Percentiles rank a stretch among this genome's conserved stretches.
These are phyloP conservation scores for Tremella fuciformis DNA, from an alignment of 768 basidiomycete genomes.

Conservation along the genomic window DNA sequence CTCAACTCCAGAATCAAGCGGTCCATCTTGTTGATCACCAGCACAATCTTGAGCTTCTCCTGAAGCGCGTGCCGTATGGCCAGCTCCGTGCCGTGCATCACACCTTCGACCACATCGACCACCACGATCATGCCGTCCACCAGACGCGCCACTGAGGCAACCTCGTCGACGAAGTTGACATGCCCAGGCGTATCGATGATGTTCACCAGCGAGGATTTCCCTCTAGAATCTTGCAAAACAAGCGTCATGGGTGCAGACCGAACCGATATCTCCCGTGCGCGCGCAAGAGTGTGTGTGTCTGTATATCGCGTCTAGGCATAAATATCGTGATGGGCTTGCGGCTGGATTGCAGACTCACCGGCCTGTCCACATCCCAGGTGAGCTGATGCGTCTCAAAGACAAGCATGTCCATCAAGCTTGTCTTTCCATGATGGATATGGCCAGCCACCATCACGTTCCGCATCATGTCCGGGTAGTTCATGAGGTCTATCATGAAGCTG, in stretches of 20 bases:
- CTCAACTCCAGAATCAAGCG: conserved; percentile 93
- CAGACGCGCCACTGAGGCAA: conserved; percentile 78
- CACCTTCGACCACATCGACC: conserved; percentile 98
- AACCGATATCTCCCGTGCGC: conserved; percentile 85
- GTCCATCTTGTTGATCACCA: conserved; percentile 97
- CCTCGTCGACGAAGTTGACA: conserved; percentile 98
- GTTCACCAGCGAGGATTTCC: conserved; percentile 91
- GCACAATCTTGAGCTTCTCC: conserved; percentile 81
- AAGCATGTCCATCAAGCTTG: conserved; percentile 93
- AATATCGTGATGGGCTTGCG: neutral
- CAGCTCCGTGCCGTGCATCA: conserved; percentile 89
- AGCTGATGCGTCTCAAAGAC: conserved; percentile 95
- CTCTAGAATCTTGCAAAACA: conserved; percentile 73
- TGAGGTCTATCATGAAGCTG: conserved; percentile 90
- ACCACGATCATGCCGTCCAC: conserved; percentile 89
- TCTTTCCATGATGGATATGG: conserved; percentile 97
- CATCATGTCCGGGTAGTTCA: conserved; percentile 86
- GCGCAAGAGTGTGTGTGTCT: conserved; percentile 85
- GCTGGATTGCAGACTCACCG: conserved; percentile 58
- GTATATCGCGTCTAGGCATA: conserved; percentile 78
- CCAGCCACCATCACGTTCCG: conserved; percentile 95
- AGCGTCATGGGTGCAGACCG: conserved; percentile 97
- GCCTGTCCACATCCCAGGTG: conserved; percentile 84
- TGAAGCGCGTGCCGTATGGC: conserved; percentile 84
- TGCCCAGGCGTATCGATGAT: conserved; percentile 97